Percentiles rank a stretch among this genome's conserved stretches.
Conservation (phyloP, 768 basidiomycete species). For the Amanita pallidorosea region DNA sequence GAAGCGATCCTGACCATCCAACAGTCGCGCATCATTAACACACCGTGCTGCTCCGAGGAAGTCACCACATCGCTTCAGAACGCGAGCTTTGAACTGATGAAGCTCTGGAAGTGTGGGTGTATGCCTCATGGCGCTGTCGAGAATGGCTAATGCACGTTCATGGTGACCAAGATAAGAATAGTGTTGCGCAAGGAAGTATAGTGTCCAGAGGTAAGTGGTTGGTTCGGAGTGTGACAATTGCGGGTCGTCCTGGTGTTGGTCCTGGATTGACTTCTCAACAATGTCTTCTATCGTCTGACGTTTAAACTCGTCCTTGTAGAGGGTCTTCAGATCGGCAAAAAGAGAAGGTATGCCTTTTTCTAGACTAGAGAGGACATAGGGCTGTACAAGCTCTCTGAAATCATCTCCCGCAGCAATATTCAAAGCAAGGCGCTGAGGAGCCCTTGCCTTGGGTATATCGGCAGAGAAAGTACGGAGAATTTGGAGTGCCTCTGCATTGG, state of each 20-base stretch:
- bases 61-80: slow-evolving; percentile 83
- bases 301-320: slow-evolving; percentile 63
- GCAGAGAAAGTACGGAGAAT: slow-evolving; percentile 49
- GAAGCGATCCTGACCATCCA: slow-evolving; percentile 94
- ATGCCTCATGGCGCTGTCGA: slow-evolving; percentile 62
- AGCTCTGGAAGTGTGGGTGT: slow-evolving; percentile 94
- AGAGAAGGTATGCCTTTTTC: slow-evolving; percentile 86
- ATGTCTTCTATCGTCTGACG: slow-evolving; percentile 58
- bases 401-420: slow-evolving; percentile 52
- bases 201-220: slow-evolving; percentile 83
- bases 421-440: slow-evolving; percentile 68
- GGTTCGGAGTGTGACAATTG: slow-evolving; percentile 38
- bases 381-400: slow-evolving; percentile 53
- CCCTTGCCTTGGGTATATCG: slow-evolving; percentile 56
- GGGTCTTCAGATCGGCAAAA: slow-evolving; percentile 83
- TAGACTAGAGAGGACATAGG: slow-evolving; percentile 63
- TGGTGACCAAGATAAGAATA: slow-evolving; percentile 53
- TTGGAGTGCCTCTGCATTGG: slow-evolving; percentile 39
- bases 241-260: slow-evolving; percentile 11
- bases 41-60: slow-evolving; percentile 57
- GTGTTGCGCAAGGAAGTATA: slow-evolving; percentile 93
- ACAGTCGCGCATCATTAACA: slow-evolving; percentile 69
- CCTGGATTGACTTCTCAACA: slow-evolving; percentile 34
- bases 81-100: slow-evolving; percentile 68
- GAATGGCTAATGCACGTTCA: slow-evolving; percentile 43